These are phyloP conservation scores for Ophiocytium majus DNA, from an alignment of 352 stramenopile genomes.

Conservation along the genomic window DNA sequence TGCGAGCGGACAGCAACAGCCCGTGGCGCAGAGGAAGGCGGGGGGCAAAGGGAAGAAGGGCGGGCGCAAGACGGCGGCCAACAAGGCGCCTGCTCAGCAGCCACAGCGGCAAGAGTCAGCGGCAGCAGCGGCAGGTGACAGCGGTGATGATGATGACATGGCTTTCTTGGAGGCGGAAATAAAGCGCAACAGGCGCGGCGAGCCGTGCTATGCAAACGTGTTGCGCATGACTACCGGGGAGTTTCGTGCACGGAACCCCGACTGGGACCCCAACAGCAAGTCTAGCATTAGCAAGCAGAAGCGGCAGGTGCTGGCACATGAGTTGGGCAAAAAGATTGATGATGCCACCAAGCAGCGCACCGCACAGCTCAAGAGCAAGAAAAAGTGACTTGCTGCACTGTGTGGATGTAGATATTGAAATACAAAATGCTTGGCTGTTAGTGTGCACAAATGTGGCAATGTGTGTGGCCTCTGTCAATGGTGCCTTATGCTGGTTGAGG, in stretches of 20 bases:
- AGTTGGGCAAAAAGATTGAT: background rate
- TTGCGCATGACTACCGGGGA: constrained; percentile 31
- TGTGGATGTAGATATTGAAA: too few relatives aligned
- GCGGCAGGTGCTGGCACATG: background rate
- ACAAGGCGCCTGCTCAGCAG: background rate
- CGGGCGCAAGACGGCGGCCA: background rate
- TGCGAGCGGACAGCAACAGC: background rate
- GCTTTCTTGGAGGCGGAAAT: constrained; percentile 53
- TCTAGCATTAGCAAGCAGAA: background rate
- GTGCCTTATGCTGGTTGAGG: too few relatives aligned
- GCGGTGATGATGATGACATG: constrained; percentile 41
- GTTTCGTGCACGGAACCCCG: constrained; percentile 36
- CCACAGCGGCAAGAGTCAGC: background rate
- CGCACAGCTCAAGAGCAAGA: background rate
- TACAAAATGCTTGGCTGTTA: too few relatives aligned
- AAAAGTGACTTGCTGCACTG: constrained; percentile 2
- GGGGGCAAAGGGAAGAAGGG: background rate
- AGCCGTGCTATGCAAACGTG: constrained; percentile 46
- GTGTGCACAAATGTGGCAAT: too few relatives aligned
- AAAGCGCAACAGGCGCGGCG: constrained; percentile 26
- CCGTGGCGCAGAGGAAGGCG: background rate
- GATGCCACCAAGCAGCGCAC: background rate
- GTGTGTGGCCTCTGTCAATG: too few relatives aligned
- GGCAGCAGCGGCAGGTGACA: background rate
- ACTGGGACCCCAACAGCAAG: constrained; percentile 25